Evolutionary conservation across 2,329 filamentous ascomycete species (phyloP), one percentile per base, ranked within the genome.

Genomic region (Didymosphaeria variabile): DNA sequence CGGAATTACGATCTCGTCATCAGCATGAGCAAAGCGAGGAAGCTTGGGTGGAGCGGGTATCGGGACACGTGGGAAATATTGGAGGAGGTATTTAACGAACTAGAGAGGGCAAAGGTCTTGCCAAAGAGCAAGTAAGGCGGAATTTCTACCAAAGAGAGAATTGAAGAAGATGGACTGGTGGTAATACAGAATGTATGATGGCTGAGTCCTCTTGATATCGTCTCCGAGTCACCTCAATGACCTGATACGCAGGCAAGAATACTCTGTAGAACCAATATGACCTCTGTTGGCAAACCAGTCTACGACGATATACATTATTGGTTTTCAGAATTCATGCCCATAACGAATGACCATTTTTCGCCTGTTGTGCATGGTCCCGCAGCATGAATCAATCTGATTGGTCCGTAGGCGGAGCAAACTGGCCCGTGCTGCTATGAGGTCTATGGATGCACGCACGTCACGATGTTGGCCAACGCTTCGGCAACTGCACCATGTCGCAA

Each of bases 1-100:
- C 67, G 82, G 38, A 75, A 78, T 45, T 83, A 77, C 58, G 75
- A 79, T 65, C 50, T 80, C 6, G 77, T 82, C 1, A 66, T 79
- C 45, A 79, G 73, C 56, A 82, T 83, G 78, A 82, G 73, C 52
- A 84, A 84, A 68, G 82, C 82, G 5, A 73, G 82, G 55, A 78
- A 77, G 61, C 67, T 76, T 26, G 82, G 83, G 0, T 85, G 79
- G 78, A 79, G 70, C 0, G 81, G 79, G 0, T 81, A 73, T 56
- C 60, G 46, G 6, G 67, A 72, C 57, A 64, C 76, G 1, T 82
- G 77, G 72, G 78, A 79, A 17, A 73, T 72, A 13, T 68, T 82
- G 36, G 70, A 72, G 29, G 69, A 72, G 13, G 76, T 74, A 2
- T 80, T 81, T 59, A 66, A 71, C 12, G 65, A 72, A 51, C 61